phyloP scores from a whole-genome alignment of 2,329 filamentous ascomycete species.

The Cercospora canescens region DNA sequence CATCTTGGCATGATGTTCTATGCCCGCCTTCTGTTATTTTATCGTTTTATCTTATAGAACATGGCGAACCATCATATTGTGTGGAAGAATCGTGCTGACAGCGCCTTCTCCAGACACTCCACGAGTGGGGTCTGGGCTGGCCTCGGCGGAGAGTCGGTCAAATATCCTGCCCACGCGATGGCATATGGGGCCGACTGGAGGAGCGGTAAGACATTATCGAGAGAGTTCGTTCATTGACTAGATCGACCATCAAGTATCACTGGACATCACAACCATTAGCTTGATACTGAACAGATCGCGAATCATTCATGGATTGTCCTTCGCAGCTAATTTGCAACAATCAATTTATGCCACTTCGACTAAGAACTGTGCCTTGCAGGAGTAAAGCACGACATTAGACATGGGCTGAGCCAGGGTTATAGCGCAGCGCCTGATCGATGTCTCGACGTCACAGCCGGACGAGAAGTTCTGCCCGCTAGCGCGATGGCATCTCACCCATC shows the following conservation, averaged over 20 bases:
- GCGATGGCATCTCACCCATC: not conserved
- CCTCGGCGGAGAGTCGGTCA: slow-evolving; percentile 7
- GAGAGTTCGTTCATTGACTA: not conserved
- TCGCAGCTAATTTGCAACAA: not conserved
- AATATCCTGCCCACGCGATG: slow-evolving; percentile 4
- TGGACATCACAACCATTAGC: not conserved
- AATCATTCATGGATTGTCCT: not conserved
- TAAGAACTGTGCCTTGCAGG: not conserved
- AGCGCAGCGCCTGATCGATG: not conserved
- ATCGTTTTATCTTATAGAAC: not conserved
- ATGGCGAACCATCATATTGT: not conserved
- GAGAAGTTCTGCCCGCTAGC: not conserved
- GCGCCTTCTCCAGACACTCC: slow-evolving; percentile 3
- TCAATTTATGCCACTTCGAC: not conserved
- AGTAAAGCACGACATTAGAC: not conserved
- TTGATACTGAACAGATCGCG: not conserved
- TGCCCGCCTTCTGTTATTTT: not conserved
- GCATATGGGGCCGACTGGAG: slow-evolving; percentile 16
- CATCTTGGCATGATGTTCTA: not conserved
- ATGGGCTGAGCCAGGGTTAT: not conserved
- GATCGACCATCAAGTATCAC: not conserved
- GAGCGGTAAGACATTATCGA: slow-evolving; percentile 1
- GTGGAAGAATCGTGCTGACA: not conserved
- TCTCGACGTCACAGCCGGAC: not conserved
- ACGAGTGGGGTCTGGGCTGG: slow-evolving; percentile 1